Evolutionary conservation across 345 rosid species (phyloP), one percentile per base, ranked within the genome.

Genomic region (Salix koriyanagi): DNA sequence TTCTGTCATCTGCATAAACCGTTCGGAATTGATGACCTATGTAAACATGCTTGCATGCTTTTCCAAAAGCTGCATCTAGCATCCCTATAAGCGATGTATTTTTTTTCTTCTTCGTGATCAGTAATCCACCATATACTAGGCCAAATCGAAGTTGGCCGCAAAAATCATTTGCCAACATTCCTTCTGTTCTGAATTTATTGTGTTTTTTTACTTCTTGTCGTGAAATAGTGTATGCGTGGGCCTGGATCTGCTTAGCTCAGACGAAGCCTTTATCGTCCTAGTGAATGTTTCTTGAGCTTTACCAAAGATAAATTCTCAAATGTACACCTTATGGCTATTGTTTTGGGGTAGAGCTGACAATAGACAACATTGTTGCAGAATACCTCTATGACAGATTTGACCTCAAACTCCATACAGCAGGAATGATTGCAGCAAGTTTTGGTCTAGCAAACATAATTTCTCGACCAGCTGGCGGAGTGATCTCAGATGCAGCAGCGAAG

Each of bases 331-430:
- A 92, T 39, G 97, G 98, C 14, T 94, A 94, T 71, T 92, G 97
- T 80, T 94, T 94, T 62, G 97, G 98, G 23, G 97, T 94, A 18
- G 98, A 94, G 85, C 79, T 94, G 36, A 89, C 98, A 1, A 65
- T 88, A 9, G 98, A 94, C 86, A 94, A 94, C 85, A 89, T 92
- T 6, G 86, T 94, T 0, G 95, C 98, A 0, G 97, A 94, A 69
- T 94, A 94, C 78, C 92, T 94, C 74, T 94, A 89, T 58, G 98
- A 94, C 70, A 84, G 93, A 41, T 94, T 90, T 81, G 80, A 91
- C 50, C 75, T 94, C 67, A 83, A 92, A 1, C 97, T 94, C 65
- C 87, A 87, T 61, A 91, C 95, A 0, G 98, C 97, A 21, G 98
- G 98, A 34, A 76, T 94, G 4, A 90, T 92, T 0, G 98, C 98